phyloP scores from a whole-genome alignment of 495 filamentous ascomycete species.

The Lasiosphaeria ovina region DNA sequence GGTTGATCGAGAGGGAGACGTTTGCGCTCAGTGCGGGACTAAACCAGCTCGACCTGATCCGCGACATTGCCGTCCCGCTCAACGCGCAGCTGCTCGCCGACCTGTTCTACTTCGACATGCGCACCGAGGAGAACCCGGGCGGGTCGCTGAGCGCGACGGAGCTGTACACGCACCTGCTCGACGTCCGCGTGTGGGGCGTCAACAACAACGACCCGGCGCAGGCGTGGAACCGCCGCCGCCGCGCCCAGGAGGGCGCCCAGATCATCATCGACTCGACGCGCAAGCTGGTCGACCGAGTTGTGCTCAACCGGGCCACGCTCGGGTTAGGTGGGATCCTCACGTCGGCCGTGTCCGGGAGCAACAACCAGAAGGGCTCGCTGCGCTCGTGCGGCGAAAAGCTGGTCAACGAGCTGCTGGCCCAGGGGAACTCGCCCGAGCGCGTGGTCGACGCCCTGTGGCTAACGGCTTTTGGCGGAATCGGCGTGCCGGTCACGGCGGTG shows the following conservation, averaged over 20 bases:
- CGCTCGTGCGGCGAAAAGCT: constrained; percentile 29
- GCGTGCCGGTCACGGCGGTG: constrained; percentile 36
- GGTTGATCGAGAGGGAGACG: constrained; percentile 60
- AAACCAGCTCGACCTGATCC: constrained; percentile 69
- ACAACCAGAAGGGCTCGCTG: constrained; percentile 25
- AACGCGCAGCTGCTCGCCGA: constrained; percentile 37
- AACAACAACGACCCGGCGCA: constrained; percentile 64
- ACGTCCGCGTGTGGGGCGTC: constrained; percentile 62
- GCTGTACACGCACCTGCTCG: constrained; percentile 57
- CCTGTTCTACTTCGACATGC: constrained; percentile 63
- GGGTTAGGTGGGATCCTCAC: constrained; percentile 14
- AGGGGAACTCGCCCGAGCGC: constrained; percentile 24
- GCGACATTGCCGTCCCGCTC: constrained; percentile 60
- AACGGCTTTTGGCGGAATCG: constrained; percentile 34
- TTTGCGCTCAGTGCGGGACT: constrained; percentile 49
- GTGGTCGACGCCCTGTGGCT: constrained; percentile 37
- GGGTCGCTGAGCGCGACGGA: constrained; percentile 58
- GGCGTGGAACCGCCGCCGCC: constrained; percentile 60
- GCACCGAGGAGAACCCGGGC: constrained; percentile 56
- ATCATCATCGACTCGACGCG: constrained; percentile 25
- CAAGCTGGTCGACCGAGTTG: constrained; percentile 30
- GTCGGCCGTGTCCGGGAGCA: constrained; percentile 5
- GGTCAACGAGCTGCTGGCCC: constrained; percentile 27
- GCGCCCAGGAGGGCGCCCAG: constrained; percentile 40
- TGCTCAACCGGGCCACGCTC: constrained; percentile 12